Evolutionary conservation across 2,329 filamentous ascomycete species (phyloP).

Genomic region (Emergomyces orientalis): DNA sequence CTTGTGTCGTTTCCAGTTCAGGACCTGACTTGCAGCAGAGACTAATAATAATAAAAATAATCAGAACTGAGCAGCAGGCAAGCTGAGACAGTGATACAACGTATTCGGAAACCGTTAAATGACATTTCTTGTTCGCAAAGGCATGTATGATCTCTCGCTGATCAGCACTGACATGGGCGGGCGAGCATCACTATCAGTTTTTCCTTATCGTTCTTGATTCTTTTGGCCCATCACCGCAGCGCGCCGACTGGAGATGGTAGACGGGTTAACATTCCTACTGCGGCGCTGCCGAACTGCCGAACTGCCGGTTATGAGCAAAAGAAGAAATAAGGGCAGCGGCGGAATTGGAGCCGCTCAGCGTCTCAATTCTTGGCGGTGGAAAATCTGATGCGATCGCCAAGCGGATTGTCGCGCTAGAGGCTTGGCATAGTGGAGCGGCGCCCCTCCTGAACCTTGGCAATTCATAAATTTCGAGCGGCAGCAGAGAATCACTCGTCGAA

Average conservation of each 20-base stretch:
- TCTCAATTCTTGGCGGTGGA: not conserved
- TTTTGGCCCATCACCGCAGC: not conserved
- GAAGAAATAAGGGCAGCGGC: not conserved
- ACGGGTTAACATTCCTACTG: not conserved
- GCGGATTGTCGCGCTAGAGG: not conserved
- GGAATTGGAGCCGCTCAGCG: not conserved
- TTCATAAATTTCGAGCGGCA: not conserved
- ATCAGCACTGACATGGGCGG: not conserved
- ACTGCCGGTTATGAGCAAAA: not conserved
- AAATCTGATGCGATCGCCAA: not conserved
- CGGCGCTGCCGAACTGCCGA: not conserved
- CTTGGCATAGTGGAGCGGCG: not conserved
- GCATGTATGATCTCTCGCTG: not conserved
- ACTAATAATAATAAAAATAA: not conserved
- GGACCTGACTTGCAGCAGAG: not conserved
- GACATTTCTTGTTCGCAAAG: not conserved
- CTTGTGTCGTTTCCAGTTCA: not conserved
- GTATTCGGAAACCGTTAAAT: not conserved
- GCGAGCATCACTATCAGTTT: not conserved
- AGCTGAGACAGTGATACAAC: not conserved
- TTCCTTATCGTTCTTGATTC: not conserved
- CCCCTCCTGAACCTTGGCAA: not conserved
- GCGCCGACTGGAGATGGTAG: not conserved
- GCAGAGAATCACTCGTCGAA: not conserved
- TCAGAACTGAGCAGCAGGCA: not conserved